A percentile compares a stretch with the other conserved stretches of the same genome.
phyloP scores from a whole-genome alignment of 2,329 filamentous ascomycete genomes.

The Fusarium temperatum region DNA sequence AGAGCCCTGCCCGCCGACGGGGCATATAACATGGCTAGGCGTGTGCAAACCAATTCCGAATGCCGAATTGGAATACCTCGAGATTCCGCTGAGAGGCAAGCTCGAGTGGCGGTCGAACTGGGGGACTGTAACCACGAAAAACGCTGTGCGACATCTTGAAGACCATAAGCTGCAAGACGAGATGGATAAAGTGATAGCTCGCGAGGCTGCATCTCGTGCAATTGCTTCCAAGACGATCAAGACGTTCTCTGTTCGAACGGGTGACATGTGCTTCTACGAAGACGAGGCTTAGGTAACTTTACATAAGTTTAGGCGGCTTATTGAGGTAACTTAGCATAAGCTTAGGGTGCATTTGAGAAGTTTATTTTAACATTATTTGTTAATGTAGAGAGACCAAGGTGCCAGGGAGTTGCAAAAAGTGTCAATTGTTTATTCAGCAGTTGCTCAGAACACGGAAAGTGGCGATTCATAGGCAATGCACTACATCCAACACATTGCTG shows the following conservation, averaged over 20 bases:
- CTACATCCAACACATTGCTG: too few species aligned
- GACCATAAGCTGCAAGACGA: not conserved
- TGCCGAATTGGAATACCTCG: not conserved
- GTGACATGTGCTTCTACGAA: not conserved
- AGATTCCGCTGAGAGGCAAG: not conserved
- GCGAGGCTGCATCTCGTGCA: not conserved
- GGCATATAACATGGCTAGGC: not conserved
- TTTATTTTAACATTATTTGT: too few species aligned
- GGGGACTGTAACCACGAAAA: too few species aligned
- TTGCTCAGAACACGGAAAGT: too few species aligned
- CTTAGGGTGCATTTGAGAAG: not conserved
- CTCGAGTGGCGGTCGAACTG: not conserved
- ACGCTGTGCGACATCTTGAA: not conserved
- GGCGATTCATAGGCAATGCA: too few species aligned
- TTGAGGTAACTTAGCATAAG: accelerated
- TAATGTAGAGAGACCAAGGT: too few species aligned
- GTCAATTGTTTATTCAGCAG: too few species aligned
- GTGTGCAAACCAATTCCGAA: accelerated
- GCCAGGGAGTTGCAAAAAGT: too few species aligned
- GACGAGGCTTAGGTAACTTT: not conserved
- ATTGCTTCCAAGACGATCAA: not conserved
- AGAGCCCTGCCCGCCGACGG: not conserved
- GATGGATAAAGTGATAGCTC: not conserved
- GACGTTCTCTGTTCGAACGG: not conserved
- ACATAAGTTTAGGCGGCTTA: not conserved